Evolutionary conservation across 169 alveolate genomes (phyloP), one percentile per base, ranked within the genome.

Genomic region (Babesia sp.): DNA sequence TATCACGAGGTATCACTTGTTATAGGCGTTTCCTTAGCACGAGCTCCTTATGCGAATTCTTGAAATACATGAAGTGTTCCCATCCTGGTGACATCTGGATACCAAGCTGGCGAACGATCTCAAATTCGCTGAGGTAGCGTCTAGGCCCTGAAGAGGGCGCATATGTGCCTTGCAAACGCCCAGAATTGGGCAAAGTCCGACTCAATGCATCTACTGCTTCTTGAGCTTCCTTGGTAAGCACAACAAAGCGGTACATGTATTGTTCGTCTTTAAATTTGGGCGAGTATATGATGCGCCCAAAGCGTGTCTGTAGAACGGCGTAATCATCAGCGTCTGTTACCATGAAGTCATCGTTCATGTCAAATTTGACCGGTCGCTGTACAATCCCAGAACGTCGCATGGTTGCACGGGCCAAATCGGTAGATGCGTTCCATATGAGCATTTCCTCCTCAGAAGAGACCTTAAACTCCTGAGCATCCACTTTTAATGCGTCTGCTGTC

Each of bases 61-160:
- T 81, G 74, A 81, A 81, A 56, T 71, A 66, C 46, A 72, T 61
- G 60, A 63, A 81, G 81, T 81, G 89, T 73, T 73, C 71, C 89
- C 89, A 81, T 6, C 89, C 89, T 22, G 74, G 56, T 12, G 89
- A 81, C 89, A 81, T 81, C 22, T 60, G 84, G 4, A 81, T 81
- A 20, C 85, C 85, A 7, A 81, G 74, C 33, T 71, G 61, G 18
- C 64, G 24, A 22, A 73, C 58, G 42, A 81, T 72, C 69, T 81
- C 85, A 28, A 16, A 57, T 61, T 81, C 84, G n/a, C 73, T 54
- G 20, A 81, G 82, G 51, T n/a, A 73, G 28, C 85, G 71, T 57
- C 72, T 81, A 37, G 68, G 81, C n/a, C 73, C 45, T 5, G 11
- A 18, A 16, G 68, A 7, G 6, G 33, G 29, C 3, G 31, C 24